phyloP scores from a whole-genome alignment of 345 rosid species.

The Abelmoschus esculentus region DNA sequence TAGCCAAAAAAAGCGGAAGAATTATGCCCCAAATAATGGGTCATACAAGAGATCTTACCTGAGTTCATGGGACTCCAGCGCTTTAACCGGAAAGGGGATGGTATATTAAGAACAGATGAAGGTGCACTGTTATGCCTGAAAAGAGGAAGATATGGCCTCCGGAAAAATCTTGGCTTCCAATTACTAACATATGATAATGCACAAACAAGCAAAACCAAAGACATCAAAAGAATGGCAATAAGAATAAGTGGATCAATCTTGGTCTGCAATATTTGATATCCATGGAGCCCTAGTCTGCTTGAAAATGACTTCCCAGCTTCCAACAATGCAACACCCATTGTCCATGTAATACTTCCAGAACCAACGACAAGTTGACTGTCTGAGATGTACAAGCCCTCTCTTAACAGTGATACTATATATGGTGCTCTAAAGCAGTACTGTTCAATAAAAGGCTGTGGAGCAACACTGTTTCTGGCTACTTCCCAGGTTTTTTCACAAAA shows the following conservation, averaged over 20 bases:
- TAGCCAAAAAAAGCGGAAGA: conserved; percentile 3
- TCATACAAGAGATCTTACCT: conserved; percentile 36
- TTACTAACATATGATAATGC: conserved; percentile 65
- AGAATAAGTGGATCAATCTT: conserved; percentile 65
- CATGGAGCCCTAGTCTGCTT: conserved; percentile 46
- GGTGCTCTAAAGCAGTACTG: conserved; percentile 99
- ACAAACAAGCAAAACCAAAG: conserved; percentile 64
- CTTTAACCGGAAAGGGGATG: conserved; percentile 70
- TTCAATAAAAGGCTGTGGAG: conserved; percentile 94
- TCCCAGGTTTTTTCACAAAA: conserved; percentile 86
- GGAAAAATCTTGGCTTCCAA: conserved; percentile 59
- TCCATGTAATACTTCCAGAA: conserved; percentile 97
- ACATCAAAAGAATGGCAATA: conserved; percentile 42
- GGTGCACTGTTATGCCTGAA: conserved; percentile 60
- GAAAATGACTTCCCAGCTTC: conserved; percentile 83
- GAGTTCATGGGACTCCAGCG: conserved; percentile 85
- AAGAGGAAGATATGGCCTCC: conserved; percentile 69
- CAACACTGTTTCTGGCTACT: conserved; percentile 68
- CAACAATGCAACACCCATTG: conserved; percentile 83
- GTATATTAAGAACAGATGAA: conserved; percentile 62
- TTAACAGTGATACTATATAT: conserved; percentile 62
- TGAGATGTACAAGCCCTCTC: conserved; percentile 88
- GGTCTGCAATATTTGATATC: conserved; percentile 51
- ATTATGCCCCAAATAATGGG: neutral
- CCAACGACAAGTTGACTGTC: conserved; percentile 71